These are phyloP conservation scores for Dactylellina haptotyla DNA, from an alignment of 2,329 filamentous ascomycete species.

Conservation along the genomic window DNA sequence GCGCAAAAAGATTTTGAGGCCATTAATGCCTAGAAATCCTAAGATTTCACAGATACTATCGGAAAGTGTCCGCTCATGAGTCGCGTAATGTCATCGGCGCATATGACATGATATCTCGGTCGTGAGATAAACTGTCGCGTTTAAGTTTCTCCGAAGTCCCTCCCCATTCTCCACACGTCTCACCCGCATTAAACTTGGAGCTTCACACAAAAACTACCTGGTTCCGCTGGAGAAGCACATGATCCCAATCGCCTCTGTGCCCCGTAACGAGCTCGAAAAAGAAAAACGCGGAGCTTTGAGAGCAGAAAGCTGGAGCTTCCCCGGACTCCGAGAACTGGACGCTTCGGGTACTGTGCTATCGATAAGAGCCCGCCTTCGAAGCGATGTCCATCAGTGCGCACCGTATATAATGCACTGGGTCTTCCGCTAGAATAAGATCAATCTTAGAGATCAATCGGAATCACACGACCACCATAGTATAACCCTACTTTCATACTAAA, in stretches of 20 bases:
- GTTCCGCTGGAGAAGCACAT: not conserved
- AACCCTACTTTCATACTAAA: not conserved
- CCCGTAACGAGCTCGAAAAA: constrained; percentile 49
- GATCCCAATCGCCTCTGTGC: not conserved
- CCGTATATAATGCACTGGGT: not conserved
- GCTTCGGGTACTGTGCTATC: constrained; percentile 32
- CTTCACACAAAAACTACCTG: not conserved
- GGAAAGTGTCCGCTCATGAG: constrained; percentile 9
- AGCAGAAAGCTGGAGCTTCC: constrained; percentile 32
- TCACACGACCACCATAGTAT: not conserved
- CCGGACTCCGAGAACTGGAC: constrained; percentile 36
- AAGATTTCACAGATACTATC: not conserved
- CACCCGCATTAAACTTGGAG: not conserved
- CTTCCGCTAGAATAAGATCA: too few species aligned
- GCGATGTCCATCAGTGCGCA: not conserved
- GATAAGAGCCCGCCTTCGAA: constrained; percentile 13
- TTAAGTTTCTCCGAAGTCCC: constrained; percentile 4
- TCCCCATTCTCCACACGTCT: constrained; percentile 7
- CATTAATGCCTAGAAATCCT: too few species aligned
- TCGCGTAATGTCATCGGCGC: not conserved
- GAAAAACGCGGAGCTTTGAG: not conserved
- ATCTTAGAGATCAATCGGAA: not conserved
- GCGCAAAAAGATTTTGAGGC: not conserved
- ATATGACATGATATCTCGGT: too few species aligned
- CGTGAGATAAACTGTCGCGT: not conserved